phyloP scores from a whole-genome alignment of 352 stramenopile genomes.

The Phytophthora cryptogea region DNA sequence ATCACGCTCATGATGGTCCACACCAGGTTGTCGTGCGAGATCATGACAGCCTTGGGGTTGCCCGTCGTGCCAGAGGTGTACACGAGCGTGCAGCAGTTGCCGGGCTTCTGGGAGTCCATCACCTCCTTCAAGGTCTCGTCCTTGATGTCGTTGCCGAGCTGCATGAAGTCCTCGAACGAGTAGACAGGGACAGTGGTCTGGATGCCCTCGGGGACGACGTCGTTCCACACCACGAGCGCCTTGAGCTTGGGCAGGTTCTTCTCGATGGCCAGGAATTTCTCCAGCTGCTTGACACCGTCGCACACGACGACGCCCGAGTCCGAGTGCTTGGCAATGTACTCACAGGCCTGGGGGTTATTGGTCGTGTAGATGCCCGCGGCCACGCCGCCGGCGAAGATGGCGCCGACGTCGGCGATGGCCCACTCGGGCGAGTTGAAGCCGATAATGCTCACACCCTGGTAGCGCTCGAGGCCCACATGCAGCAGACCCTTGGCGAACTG shows the following conservation, averaged over 20 bases:
- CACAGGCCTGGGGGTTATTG: conserved; percentile 89
- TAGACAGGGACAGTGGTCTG: conserved; percentile 76
- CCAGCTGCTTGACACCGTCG: conserved; percentile 91
- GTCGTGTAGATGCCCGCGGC: conserved; percentile 97
- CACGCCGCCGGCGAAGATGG: conserved; percentile 93
- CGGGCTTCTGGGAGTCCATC: conserved; percentile 81
- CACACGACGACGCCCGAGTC: conserved; percentile 92
- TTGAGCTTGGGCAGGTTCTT: conserved; percentile 91
- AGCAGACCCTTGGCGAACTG: conserved; percentile 85
- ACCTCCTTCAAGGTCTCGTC: conserved; percentile 69
- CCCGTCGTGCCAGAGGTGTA: conserved; percentile 96
- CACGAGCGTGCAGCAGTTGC: conserved; percentile 91
- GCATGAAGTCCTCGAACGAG: conserved; percentile 78
- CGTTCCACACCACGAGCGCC: conserved; percentile 94
- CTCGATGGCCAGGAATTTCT: conserved; percentile 92
- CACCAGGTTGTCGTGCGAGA: conserved; percentile 95
- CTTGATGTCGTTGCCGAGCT: conserved; percentile 67
- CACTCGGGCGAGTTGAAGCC: conserved; percentile 94
- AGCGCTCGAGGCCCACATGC: conserved; percentile 67
- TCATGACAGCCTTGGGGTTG: conserved; percentile 96
- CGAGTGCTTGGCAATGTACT: conserved; percentile 95
- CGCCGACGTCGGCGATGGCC: conserved; percentile 91
- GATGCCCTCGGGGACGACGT: conserved; percentile 70
- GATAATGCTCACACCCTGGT: conserved; percentile 88
- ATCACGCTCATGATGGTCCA: conserved; percentile 81